These are phyloP conservation scores for Camelina laxa DNA, from an alignment of 345 rosid species.

Conservation along the genomic window DNA sequence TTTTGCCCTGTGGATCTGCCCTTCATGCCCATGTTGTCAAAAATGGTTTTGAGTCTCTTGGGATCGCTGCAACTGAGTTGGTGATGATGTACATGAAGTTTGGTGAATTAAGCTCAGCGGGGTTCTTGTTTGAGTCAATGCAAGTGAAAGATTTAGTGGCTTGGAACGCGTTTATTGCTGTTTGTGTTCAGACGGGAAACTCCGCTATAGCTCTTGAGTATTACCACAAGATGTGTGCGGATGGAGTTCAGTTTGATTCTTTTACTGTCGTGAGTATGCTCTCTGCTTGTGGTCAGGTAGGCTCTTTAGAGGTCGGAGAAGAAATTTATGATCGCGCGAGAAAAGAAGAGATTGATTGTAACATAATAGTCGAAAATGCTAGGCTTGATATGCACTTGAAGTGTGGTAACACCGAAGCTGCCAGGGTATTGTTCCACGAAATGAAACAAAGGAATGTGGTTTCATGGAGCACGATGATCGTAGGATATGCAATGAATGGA, in stretches of 20 bases:
- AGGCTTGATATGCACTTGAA: slow-evolving; percentile 58
- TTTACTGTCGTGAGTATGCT: slow-evolving; percentile 53
- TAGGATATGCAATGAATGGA: slow-evolving; percentile 58
- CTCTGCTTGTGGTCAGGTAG: slow-evolving; percentile 58
- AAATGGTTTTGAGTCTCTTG: slow-evolving; percentile 49
- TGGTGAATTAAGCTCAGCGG: slow-evolving; percentile 48
- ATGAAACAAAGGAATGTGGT: slow-evolving; percentile 53
- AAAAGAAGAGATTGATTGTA: slow-evolving; percentile 44
- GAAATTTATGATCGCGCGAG: slow-evolving; percentile 42
- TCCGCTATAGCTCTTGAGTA: slow-evolving; percentile 48
- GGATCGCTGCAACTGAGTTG: slow-evolving; percentile 54
- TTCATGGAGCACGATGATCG: slow-evolving; percentile 58
- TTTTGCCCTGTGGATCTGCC: slow-evolving; percentile 36
- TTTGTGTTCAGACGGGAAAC: slow-evolving; percentile 49
- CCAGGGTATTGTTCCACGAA: slow-evolving; percentile 41
- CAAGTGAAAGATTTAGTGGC: slow-evolving; percentile 58
- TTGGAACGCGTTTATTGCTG: slow-evolving; percentile 58
- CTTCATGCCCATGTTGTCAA: slow-evolving; percentile 51
- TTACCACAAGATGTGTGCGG: slow-evolving; percentile 45
- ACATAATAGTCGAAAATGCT: slow-evolving; percentile 53
- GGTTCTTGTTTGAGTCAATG: slow-evolving; percentile 57
- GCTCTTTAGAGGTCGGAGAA: slow-evolving; percentile 52
- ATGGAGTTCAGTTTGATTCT: slow-evolving; percentile 46
- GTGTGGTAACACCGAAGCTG: slow-evolving; percentile 51
- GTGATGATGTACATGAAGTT: slow-evolving; percentile 53